Evolutionary conservation across 345 rosid genomes (phyloP), one percentile per base, ranked within the genome.

Genomic region (Lepidium didymum): DNA sequence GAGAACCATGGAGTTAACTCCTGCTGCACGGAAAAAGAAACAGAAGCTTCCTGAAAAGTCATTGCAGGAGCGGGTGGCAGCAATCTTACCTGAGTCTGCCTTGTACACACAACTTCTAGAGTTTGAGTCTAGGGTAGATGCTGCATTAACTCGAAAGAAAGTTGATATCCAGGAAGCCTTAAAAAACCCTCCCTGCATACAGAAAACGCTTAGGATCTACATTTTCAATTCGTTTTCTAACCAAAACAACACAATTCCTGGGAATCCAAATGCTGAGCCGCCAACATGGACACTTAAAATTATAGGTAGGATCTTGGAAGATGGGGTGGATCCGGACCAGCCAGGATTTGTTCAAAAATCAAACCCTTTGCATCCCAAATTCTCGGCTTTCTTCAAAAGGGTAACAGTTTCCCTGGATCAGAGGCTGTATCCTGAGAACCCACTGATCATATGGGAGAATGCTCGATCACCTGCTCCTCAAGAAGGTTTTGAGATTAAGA

Each of bases 401-500:
- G 86, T 94, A 50, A 80, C 85, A 16, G 87, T 94, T 76, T 79
- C 83, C 33, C 76, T 94, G 82, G 99, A 94, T 75, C 99, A 89
- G 80, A 87, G 97, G 76, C 74, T 89, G 33, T 89, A 91, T 80
- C 97, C 99, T 21, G 97, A 94, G 45, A 91, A 86, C 75, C 87
- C 88, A 11, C 56, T 86, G 52, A 94, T 94, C 67, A 43, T 85
- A 58, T 94, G 99, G 99, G 99, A 94, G 78, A 82, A 83, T 64
- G 81, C 99, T 68, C 86, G 99, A 56, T 86, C 99, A 23, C 92
- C 97, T 71, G 82, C 86, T 27, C 87, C 89, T 62, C 95, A 89
- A 12, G 99, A 94, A 80, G 99, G 99, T 67, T 94, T 94, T 76
- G 97, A 94, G 81, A 91, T 94, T 64, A 91, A 89, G 89, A 82